Percentiles rank a stretch among this genome's conserved stretches.
phyloP scores from a whole-genome alignment of 768 basidiomycete genomes.

The Mycena pura region DNA sequence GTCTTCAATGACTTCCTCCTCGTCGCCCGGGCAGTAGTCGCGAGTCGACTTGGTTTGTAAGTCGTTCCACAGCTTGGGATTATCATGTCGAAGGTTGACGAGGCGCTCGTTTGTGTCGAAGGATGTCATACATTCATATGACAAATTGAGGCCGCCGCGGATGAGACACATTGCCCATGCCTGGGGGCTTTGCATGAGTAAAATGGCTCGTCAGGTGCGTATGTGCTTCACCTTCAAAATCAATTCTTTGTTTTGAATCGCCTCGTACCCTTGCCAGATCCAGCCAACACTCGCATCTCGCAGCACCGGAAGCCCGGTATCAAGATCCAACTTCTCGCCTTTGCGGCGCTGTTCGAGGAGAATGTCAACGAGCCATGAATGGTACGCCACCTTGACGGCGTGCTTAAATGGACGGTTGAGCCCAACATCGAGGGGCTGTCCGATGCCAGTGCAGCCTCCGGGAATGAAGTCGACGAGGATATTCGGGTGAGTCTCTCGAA shows the following conservation, averaged over 20 bases:
- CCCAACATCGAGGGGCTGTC: constrained; percentile 34
- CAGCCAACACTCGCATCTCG: constrained; percentile 28
- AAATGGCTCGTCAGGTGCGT: too few species aligned
- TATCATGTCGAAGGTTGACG: background rate
- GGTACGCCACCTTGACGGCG: constrained; percentile 11
- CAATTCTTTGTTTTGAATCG: constrained; percentile 28
- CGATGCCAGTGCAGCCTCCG: constrained; percentile 30
- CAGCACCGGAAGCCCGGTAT: constrained; percentile 22
- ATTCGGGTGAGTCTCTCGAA: constrained; percentile 29
- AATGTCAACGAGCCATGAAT: constrained; percentile 2
- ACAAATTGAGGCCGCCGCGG: constrained; percentile 27
- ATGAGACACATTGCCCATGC: constrained; percentile 24
- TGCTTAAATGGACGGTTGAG: constrained; percentile 33
- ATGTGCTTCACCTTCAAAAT: constrained; percentile 32
- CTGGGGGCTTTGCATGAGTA: background rate
- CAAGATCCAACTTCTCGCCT: constrained; percentile 17
- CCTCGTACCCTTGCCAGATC: constrained; percentile 30
- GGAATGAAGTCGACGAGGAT: constrained; percentile 33
- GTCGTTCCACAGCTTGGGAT: constrained; percentile 1
- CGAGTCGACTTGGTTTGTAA: constrained; percentile 3
- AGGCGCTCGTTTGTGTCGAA: constrained; percentile 6
- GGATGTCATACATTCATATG: constrained; percentile 22
- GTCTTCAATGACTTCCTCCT: constrained; percentile 4
- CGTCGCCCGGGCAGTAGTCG: background rate
- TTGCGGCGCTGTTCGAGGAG: constrained; percentile 2